Evolutionary conservation across 768 basidiomycete species (phyloP), one percentile per base, ranked within the genome.

Genomic region (Amanita rimosa): DNA sequence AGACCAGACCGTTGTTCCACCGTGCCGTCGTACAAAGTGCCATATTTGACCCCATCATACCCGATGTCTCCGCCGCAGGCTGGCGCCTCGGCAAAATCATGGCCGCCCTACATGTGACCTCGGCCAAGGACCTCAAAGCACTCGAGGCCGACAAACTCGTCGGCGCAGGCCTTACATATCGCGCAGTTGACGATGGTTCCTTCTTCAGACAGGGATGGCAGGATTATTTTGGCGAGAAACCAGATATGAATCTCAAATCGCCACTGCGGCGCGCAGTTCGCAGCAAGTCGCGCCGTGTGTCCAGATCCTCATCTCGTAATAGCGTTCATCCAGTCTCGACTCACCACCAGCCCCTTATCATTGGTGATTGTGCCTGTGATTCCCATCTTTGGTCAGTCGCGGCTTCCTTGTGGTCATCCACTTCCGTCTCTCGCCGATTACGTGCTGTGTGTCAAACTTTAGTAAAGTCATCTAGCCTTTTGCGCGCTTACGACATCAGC

Each of bases 11-110:
- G 14, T 60, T 86, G 24, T 87, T 88, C 64, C 68, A 78, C 50
- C 84, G 84, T 10, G 81, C 83, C 8, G 83, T 89, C 55, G 64
- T 85, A n/a, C 86, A 89, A 59, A 85, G 81, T 46, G 74, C 81
- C 4, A 66, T 83, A 29, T 62, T 84, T 49, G 81, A 87, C 19
- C 68, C 73, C 48, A 78, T 70, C 51, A 62, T 84, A 5, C 82
- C 83, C 0, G 74, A 78, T 55, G 68, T 83, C 17, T 62, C 68
- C 17, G 68, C 69, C 31, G 81, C 80, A 3, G 83, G 83, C 17
- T 82, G 77, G 71, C 78, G 83, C 40, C 70, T 89, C 38, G 79
- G 78, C 10, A 73, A 81, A 17, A 64, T 79, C 27, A 74, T 86
- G 69, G 74, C 74, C 11, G 60, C 76, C 4, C 64, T 86, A 17